Base-by-base conservation (phyloP, 495 filamentous ascomycete species). In the Trichoderma asperelloides region DNA sequence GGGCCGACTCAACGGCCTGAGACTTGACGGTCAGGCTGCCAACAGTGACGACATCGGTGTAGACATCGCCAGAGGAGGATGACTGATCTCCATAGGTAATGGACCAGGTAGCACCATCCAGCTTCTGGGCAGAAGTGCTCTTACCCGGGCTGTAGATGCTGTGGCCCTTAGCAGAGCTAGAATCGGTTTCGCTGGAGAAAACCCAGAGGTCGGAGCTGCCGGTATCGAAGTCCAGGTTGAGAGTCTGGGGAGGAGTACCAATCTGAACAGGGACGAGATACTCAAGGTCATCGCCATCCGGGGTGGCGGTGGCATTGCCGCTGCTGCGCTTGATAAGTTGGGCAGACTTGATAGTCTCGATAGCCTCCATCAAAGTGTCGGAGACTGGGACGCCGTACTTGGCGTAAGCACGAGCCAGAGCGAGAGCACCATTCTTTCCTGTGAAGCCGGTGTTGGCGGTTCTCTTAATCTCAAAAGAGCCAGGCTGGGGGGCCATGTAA, bases 51-150 rank as follows among this genome's bases (percentile, higher is more conserved):
- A 79, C 86, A 74, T 94, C 91, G 62, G 81, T 77, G 79, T 88
- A 92, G 60, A 96, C 90, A 64, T 84, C 82, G 62, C 91, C 91
- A 66, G 78, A 78, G 43, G 89, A 90, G 68, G 78, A 80, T 72
- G 86, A 89, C 39, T 85, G 85, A 71, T 96, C 91, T 64, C 89
- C 90, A 74, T 96, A 94, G 5, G 74, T 75, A 71, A 94, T 93
- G 18, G 76, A 71, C 90, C 90, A 94, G 27, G 77, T 80, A 43
- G 82, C 74, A 47, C 87, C 88, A 0, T 68, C 63, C 47, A 88
- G 70, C 68, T 80, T 72, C 67, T 78, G 79, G 18, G 83, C 78
- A 37, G 82, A 85, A 30, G 70, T 74, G 73, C 81, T 83, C 33
- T 74, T 71, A 27, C 72, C 57, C 4, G 86, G 82, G 67, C 83